Evolutionary conservation across 345 rosid species (phyloP).

Genomic region (Diplotaxis tenuifolia): DNA sequence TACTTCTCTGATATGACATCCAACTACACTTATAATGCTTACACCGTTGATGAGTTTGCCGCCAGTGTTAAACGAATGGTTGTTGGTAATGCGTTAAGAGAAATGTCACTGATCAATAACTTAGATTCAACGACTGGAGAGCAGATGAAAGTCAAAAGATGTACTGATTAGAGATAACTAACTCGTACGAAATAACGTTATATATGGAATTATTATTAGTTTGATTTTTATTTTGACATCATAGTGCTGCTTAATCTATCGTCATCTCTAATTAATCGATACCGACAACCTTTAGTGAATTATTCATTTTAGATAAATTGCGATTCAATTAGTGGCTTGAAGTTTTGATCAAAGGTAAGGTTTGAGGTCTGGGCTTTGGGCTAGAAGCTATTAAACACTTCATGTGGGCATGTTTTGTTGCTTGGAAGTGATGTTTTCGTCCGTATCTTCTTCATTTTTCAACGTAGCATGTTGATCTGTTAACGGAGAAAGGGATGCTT

Average conservation of each 20-base stretch:
- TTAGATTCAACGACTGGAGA: slow-evolving; percentile 13
- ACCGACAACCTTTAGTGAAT: neutral
- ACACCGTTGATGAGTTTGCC: neutral
- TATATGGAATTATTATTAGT: slow-evolving; percentile 11
- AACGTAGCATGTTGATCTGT: neutral
- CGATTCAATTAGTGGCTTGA: neutral
- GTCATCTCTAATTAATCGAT: slow-evolving; percentile 21
- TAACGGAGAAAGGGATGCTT: neutral
- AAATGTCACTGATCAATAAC: neutral
- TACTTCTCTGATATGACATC: neutral
- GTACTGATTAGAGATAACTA: slow-evolving; percentile 23
- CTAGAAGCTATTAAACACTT: neutral
- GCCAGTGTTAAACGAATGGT: neutral
- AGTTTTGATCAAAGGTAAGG: slow-evolving; percentile 9
- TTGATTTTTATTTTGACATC: slow-evolving; percentile 17
- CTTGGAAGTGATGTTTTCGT: neutral
- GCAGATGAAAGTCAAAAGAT: slow-evolving; percentile 27
- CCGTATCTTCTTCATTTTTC: neutral
- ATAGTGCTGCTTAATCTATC: slow-evolving; percentile 11
- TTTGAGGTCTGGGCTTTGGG: slow-evolving; percentile 6
- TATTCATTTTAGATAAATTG: neutral
- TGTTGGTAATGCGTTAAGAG: slow-evolving; percentile 18
- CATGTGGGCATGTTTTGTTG: slow-evolving; percentile 15
- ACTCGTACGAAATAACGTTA: slow-evolving; percentile 15
- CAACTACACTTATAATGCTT: slow-evolving; percentile 21